A percentile compares a stretch with the other conserved stretches of the same genome.
Evolutionary conservation across 805 yeast species (phyloP).

Genomic region (Metschnikowia lunata): DNA sequence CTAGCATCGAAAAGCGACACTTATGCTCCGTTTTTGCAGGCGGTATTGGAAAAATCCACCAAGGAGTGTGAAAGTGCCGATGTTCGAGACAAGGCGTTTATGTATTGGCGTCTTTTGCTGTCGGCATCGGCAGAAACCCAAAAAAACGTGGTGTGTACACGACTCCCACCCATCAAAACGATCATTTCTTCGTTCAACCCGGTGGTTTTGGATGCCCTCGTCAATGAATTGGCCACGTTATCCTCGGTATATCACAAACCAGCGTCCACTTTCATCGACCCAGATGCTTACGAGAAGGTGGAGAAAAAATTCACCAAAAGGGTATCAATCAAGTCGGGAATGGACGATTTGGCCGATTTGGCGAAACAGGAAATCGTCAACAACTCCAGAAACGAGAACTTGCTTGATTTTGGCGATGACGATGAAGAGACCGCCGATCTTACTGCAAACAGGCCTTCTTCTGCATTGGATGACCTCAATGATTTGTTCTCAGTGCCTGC

Average conservation of each 20-base stretch:
- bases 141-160: constrained; percentile 51
- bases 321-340: constrained; percentile 27
- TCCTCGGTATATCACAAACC: constrained; percentile 91
- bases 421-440: constrained; percentile 19
- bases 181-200: constrained; percentile 72
- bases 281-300: constrained; percentile 22
- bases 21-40: constrained; percentile 48
- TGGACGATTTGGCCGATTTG: constrained; percentile 72
- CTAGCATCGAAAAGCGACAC: constrained; percentile 17
- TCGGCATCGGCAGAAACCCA: constrained; percentile 39
- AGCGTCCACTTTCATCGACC: constrained; percentile 54
- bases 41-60: constrained; percentile 58
- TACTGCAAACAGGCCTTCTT: constrained; percentile 14
- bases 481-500: constrained; percentile 55
- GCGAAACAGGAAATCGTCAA: constrained; percentile 73
- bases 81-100: constrained; percentile 73
- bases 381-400: constrained; percentile 66
- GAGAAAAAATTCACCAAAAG: constrained; percentile 14
- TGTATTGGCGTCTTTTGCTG: constrained; percentile 76
- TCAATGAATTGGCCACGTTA: constrained; percentile 75
- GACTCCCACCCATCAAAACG: constrained; percentile 66
- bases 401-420: constrained; percentile 81
- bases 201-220: constrained; percentile 58
- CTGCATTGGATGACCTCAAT: constrained; percentile 67
- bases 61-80: constrained; percentile 67